Conservation (phyloP, 1,284 basidiomycete species). For the Irpex sp. region DNA sequence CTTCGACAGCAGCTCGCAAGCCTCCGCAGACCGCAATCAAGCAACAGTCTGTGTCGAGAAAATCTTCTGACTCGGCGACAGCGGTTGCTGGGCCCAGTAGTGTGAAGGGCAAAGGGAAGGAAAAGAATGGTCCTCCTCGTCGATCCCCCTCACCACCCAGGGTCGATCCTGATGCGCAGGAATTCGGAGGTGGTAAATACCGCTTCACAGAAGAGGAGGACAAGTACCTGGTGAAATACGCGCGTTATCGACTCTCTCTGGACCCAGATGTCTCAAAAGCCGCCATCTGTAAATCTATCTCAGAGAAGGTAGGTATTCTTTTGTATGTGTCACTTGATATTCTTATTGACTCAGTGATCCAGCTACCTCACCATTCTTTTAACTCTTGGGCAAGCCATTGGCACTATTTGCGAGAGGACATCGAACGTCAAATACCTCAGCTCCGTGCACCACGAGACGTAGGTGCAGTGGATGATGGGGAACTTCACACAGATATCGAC, state of each 20-base stretch:
- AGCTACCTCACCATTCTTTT: slow-evolving; percentile 57
- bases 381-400: slow-evolving; percentile 60
- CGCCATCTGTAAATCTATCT: slow-evolving; percentile 48
- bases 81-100: not conserved
- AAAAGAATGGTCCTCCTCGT: slow-evolving; percentile 34
- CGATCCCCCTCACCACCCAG: slow-evolving; percentile 63
- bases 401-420: slow-evolving; percentile 52
- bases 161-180: slow-evolving; percentile 24
- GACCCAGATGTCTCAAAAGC: slow-evolving; percentile 45
- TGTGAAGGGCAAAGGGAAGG: not conserved
- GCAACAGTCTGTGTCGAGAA: not conserved
- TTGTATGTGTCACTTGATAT: not conserved
- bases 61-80: not conserved
- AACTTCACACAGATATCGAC: slow-evolving; percentile 21
- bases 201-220: slow-evolving; percentile 61
- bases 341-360: slow-evolving; percentile 2
- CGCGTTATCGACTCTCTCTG: slow-evolving; percentile 50
- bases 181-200: slow-evolving; percentile 30
- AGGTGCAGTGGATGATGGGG: slow-evolving; percentile 23
- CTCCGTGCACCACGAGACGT: slow-evolving; percentile 38
- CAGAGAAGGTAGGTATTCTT: slow-evolving; percentile 41
- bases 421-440: slow-evolving; percentile 43
- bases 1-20: slow-evolving; percentile 1
- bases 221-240: slow-evolving; percentile 57
- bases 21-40: not conserved